Evolutionary conservation across 768 basidiomycete species (phyloP).

Genomic region (Macrolepiota albuminosa): DNA sequence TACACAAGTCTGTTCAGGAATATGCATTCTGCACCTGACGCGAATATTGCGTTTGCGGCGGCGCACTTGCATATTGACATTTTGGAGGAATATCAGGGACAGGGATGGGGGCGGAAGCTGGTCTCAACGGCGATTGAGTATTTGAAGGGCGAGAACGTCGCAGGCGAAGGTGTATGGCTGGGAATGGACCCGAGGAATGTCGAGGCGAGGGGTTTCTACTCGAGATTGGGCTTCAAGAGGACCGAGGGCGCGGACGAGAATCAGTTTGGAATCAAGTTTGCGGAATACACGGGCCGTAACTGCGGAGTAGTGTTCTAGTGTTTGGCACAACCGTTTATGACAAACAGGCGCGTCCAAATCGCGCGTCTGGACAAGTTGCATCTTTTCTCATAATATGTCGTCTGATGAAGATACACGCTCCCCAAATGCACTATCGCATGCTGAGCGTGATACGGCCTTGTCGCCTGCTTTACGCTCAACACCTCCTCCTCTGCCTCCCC

Average conservation of each 20-base stretch:
- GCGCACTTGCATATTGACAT: slow-evolving; percentile 79
- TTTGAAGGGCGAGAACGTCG: slow-evolving; percentile 39
- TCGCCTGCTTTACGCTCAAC: not conserved
- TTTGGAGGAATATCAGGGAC: slow-evolving; percentile 57
- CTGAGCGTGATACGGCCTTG: not conserved
- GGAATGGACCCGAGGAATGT: slow-evolving; percentile 63
- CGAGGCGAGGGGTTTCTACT: slow-evolving; percentile 58
- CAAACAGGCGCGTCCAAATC: slow-evolving; percentile 9
- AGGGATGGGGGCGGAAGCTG: slow-evolving; percentile 67
- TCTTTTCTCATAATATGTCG: slow-evolving; percentile 1
- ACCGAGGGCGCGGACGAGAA: slow-evolving; percentile 50
- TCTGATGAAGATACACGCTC: slow-evolving; percentile 1
- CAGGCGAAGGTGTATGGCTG: slow-evolving; percentile 56
- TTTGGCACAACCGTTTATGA: slow-evolving; percentile 7
- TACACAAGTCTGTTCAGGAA: slow-evolving; percentile 38
- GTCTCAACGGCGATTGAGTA: slow-evolving; percentile 50
- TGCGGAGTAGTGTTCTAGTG: slow-evolving; percentile 1
- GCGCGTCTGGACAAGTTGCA: not conserved
- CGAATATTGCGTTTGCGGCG: slow-evolving; percentile 58
- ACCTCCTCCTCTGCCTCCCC: slow-evolving; percentile 1
- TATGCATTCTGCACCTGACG: slow-evolving; percentile 41
- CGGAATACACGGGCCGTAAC: slow-evolving; percentile 22
- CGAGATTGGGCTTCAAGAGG: slow-evolving; percentile 51
- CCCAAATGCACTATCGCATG: not conserved
- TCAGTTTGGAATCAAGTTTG: slow-evolving; percentile 52